phyloP scores from a whole-genome alignment of 257 asterid genomes.

The Capsicum baccatum region DNA sequence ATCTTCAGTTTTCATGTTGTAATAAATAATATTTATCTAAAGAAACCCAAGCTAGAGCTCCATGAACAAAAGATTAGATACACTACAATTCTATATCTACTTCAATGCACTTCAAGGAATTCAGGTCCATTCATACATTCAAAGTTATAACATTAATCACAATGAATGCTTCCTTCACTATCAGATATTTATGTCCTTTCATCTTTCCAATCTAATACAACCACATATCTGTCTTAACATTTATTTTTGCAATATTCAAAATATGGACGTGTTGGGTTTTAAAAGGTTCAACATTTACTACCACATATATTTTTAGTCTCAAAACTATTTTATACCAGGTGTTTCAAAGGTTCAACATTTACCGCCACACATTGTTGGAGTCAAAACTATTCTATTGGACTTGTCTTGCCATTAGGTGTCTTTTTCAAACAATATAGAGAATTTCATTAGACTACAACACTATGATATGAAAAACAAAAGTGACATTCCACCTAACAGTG shows the following conservation, averaged over 20 bases:
- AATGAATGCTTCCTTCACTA: not conserved
- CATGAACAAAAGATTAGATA: slow-evolving; percentile 13
- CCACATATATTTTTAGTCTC: slow-evolving; percentile 2
- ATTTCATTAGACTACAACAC: not conserved
- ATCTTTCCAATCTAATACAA: not conserved
- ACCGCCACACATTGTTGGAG: slow-evolving; percentile 21
- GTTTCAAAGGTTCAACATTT: not conserved
- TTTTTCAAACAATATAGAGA: not conserved
- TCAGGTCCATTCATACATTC: not conserved
- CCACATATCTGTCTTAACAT: not conserved
- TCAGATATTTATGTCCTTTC: not conserved
- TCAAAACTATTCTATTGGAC: slow-evolving; percentile 1
- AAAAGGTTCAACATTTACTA: not conserved
- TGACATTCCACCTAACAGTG: not conserved
- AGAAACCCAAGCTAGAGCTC: slow-evolving; percentile 22
- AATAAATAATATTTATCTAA: not conserved
- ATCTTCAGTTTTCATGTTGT: not conserved
- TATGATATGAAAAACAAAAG: not conserved
- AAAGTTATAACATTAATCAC: not conserved
- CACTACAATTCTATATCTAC: not conserved
- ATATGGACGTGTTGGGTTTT: not conserved
- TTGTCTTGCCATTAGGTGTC: not conserved
- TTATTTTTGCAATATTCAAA: not conserved
- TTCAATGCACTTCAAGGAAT: slow-evolving; percentile 23
- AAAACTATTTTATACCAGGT: not conserved